phyloP scores from a whole-genome alignment of 2,329 filamentous ascomycete genomes.

The Sphaerulina populicola region DNA sequence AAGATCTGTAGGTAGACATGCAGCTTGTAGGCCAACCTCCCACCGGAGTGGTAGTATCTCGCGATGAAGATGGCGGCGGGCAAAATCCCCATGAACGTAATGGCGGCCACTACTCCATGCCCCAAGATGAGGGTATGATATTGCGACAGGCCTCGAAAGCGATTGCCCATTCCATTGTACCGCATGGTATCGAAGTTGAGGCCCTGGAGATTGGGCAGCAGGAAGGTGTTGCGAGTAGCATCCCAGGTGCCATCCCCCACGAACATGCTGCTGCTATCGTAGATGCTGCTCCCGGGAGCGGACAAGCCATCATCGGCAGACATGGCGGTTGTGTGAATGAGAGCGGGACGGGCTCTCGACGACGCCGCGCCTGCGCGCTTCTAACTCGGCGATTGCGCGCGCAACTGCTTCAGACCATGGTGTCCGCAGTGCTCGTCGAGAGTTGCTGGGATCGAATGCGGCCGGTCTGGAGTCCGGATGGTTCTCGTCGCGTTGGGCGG shows the following conservation, averaged over 20 bases:
- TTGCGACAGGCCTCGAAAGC: conserved; percentile 59
- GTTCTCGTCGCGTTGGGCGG: too few species aligned
- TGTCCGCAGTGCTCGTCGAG: background rate
- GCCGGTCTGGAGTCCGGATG: background rate
- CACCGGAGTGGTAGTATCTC: conserved; percentile 55
- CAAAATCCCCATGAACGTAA: conserved; percentile 66
- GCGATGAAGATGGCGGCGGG: conserved; percentile 66
- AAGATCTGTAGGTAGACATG: conserved; percentile 69
- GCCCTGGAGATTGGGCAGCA: conserved; percentile 67
- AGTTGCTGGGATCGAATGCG: background rate
- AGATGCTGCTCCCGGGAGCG: conserved; percentile 62
- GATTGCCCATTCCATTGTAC: conserved; percentile 83
- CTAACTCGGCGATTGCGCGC: background rate
- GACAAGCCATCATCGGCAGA: conserved; percentile 42
- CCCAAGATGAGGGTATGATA: conserved; percentile 64
- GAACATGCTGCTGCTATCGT: conserved; percentile 63
- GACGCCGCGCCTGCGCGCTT: background rate
- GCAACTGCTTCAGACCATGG: background rate
- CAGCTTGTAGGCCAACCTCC: conserved; percentile 53
- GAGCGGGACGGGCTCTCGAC: background rate
- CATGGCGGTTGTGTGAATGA: conserved; percentile 18
- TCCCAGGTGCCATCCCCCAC: conserved; percentile 83
- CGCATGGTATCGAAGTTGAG: conserved; percentile 73
- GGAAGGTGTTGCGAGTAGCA: conserved; percentile 64
- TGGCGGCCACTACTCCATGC: conserved; percentile 62